Evolutionary conservation across 1,139 yeast species (phyloP), one percentile per base, ranked within the genome.

Genomic region (Yamadazyma dushanensis): DNA sequence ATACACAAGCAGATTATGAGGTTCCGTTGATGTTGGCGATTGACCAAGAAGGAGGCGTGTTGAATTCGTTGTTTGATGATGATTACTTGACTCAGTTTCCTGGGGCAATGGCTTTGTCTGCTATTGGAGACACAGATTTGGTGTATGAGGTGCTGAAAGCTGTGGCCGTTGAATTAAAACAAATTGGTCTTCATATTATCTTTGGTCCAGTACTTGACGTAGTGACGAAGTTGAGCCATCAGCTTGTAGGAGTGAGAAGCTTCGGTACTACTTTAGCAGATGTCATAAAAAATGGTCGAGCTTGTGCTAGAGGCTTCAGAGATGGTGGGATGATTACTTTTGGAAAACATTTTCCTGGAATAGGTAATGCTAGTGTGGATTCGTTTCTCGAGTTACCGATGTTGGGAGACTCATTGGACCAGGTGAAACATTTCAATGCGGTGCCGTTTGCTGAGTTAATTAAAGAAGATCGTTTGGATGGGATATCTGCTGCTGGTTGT

Each of bases 1-100:
- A 57, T 43, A 63, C 60, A 10, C 63, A 69, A 35, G 76, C 78
- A 1, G 66, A 73, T 26, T 80, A 78, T 46, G 61, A 68, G 43
- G 63, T 73, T 43, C 87, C 87, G 1, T 54, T 80, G 19, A 58
- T 87, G 41, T 83, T 90, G 63, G 92, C 95, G 10, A 76, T 82
- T 9, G 83, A 81, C 54, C 92, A 88, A 54, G 97, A 89, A 56
- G 76, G 92, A 32, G 88, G 86, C 43, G 76, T 87, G 78, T 70
- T 77, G 57, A 78, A 79, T 53, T 69, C 80, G 19, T 59, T 80
- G 29, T 76, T 74, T 49, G 83, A 78, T 46, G 67, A 73, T 4
- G 68, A 70, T 8, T 63, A 59, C 40, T 54, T 80, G 20, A 73
- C 80, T 8, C 85, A 80, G 52, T 77, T 74, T 45, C 86, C 86